phyloP scores from a whole-genome alignment of 768 basidiomycete species.

The Mycena olivaceomarginata region DNA sequence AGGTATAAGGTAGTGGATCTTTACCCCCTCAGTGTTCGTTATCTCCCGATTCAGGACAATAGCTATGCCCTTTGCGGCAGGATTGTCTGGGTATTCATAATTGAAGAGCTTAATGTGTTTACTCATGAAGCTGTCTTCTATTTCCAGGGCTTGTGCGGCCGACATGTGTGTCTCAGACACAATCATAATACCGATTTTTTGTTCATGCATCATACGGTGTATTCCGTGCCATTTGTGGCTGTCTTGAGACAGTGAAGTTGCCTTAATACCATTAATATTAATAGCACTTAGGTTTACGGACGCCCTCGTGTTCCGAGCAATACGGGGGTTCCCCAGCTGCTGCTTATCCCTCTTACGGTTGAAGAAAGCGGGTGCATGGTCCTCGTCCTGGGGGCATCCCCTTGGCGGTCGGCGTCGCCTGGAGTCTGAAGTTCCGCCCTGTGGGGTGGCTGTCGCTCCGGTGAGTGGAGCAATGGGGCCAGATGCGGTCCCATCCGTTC shows the following conservation, averaged over 20 bases:
- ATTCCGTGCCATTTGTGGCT: not conserved
- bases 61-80: not conserved
- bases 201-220: not conserved
- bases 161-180: not conserved
- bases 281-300: not conserved
- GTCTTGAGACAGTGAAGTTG: not conserved
- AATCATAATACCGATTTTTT: not conserved
- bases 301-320: not conserved
- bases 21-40: conserved; percentile 7
- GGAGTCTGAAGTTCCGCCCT: not conserved
- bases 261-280: not conserved
- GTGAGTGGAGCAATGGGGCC: not conserved
- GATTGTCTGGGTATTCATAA: not conserved
- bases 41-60: conserved; percentile 31
- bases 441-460: not conserved
- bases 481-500: not conserved
- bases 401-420: not conserved
- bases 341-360: not conserved
- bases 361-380: not conserved
- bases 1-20: conserved; percentile 18
- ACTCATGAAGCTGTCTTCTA: not conserved
- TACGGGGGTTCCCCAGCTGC: not conserved
- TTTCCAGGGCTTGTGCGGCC: not conserved
- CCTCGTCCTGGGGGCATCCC: not conserved
- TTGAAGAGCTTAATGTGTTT: not conserved